Conservation (phyloP, 2,329 filamentous ascomycete species). For the Elsinoe arachidis region DNA sequence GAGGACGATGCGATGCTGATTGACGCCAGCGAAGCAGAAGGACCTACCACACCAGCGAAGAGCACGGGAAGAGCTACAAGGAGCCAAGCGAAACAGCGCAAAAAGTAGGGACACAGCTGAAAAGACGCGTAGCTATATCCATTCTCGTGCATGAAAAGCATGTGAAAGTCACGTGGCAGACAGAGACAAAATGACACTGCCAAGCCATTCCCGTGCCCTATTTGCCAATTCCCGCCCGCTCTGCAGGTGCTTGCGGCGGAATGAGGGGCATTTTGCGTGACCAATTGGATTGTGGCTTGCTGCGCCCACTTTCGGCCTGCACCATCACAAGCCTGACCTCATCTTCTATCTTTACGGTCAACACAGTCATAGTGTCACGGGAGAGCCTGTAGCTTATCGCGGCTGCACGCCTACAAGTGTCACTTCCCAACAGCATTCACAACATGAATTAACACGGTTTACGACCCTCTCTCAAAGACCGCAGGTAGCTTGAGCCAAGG, state of each 20-base stretch:
- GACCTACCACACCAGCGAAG: conserved; percentile 25
- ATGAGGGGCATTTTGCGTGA: conserved; percentile 3
- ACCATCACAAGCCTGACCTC: conserved; percentile 3
- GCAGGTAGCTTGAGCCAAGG: not conserved
- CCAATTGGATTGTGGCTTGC: conserved; percentile 7
- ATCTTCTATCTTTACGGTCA: not conserved
- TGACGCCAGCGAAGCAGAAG: conserved; percentile 18
- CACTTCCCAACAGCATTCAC: no score
- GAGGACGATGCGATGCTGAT: conserved; percentile 17
- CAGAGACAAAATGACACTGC: not conserved
- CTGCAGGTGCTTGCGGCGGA: not conserved
- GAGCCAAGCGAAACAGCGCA: conserved; percentile 34
- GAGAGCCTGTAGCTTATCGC: no score
- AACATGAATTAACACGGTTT: not conserved
- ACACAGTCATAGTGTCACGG: no score
- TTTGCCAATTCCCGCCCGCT: not conserved
- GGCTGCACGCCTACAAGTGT: no score
- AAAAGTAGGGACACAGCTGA: conserved; percentile 20
- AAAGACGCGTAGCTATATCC: conserved; percentile 16
- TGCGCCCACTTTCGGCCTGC: conserved; percentile 3
- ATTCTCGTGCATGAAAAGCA: not conserved
- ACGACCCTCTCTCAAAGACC: not conserved
- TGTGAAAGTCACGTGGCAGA: not conserved
- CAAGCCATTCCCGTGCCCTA: not conserved
- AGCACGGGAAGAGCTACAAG: conserved; percentile 27